These are phyloP conservation scores for Filobasidium wieringae DNA, from an alignment of 768 basidiomycete genomes.

Conservation along the genomic window DNA sequence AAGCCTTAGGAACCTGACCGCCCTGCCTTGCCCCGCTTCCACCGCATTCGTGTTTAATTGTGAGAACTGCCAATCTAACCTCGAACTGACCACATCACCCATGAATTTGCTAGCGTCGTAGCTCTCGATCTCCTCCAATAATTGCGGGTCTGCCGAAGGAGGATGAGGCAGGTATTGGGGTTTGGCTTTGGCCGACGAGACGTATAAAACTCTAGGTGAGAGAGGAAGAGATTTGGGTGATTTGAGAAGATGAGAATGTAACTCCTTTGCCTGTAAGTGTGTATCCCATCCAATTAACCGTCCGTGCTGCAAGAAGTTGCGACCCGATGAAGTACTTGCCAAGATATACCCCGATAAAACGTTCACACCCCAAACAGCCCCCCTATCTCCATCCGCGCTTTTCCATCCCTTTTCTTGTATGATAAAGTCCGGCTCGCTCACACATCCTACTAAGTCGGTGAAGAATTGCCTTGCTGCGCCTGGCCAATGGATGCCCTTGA, in stretches of 20 bases:
- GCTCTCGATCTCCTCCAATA: slow-evolving; percentile 16
- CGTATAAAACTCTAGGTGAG: slow-evolving; percentile 33
- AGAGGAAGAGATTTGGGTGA: slow-evolving; percentile 26
- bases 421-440: slow-evolving; percentile 29
- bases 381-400: slow-evolving; percentile 35
- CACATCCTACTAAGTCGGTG: slow-evolving; percentile 18
- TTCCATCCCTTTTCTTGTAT: slow-evolving; percentile 27
- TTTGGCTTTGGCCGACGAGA: slow-evolving; percentile 20
- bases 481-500: slow-evolving; percentile 23
- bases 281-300: no score
- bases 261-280: slow-evolving; percentile 23
- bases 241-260: slow-evolving; percentile 20
- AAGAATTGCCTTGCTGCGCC: slow-evolving; percentile 23
- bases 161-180: slow-evolving; percentile 10
- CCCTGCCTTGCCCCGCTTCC: neutral
- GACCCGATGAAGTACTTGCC: slow-evolving; percentile 17
- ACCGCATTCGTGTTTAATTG: neutral
- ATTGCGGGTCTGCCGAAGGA: slow-evolving; percentile 27
- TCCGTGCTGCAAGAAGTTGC: no score
- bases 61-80: slow-evolving; percentile 24
- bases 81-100: slow-evolving; percentile 26
- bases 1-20: slow-evolving; percentile 8
- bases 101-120: slow-evolving; percentile 35
- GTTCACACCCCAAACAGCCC: slow-evolving; percentile 32
- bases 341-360: slow-evolving; percentile 32